These are phyloP conservation scores for Plasmodium vinckei DNA, from an alignment of 169 alveolate genomes.

Conservation along the genomic window DNA sequence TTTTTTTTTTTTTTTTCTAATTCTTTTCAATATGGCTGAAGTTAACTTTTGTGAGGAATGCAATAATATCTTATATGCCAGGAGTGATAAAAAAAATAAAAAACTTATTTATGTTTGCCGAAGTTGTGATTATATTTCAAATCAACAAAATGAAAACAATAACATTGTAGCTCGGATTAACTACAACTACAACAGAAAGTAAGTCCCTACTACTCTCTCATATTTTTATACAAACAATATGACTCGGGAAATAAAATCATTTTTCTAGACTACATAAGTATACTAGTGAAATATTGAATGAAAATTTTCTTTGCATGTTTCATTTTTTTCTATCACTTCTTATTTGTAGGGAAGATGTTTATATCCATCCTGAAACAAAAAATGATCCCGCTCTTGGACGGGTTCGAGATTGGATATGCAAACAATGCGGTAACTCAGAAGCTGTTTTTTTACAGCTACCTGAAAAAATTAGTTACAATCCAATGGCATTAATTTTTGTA, in stretches of 20 bases:
- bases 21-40: slow-evolving; percentile 71
- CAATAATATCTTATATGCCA: slow-evolving; percentile 80
- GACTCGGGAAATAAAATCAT: too few species aligned
- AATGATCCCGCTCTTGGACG: slow-evolving; percentile 94
- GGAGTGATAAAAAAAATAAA: slow-evolving; percentile 74
- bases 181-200: slow-evolving; percentile 79
- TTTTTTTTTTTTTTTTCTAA: background rate
- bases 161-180: slow-evolving; percentile 78
- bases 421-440: slow-evolving; percentile 86
- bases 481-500: slow-evolving; percentile 93
- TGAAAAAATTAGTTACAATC: slow-evolving; percentile 91
- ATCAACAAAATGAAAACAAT: slow-evolving; percentile 77
- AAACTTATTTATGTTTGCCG: slow-evolving; percentile 79
- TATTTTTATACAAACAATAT: background rate
- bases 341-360: slow-evolving; percentile 87
- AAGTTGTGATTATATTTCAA: slow-evolving; percentile 79
- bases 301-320: background rate
- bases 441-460: slow-evolving; percentile 93
- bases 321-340: background rate
- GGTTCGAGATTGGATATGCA: slow-evolving; percentile 91
- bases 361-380: slow-evolving; percentile 87
- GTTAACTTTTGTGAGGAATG: slow-evolving; percentile 81
- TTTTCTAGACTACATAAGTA: too few species aligned
- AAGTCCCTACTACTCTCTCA: background rate
- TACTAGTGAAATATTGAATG: too few species aligned